Evolutionary conservation across 2,329 filamentous ascomycete genomes (phyloP), one percentile per base, ranked within the genome.

Genomic region (Ophiocordyceps australis): DNA sequence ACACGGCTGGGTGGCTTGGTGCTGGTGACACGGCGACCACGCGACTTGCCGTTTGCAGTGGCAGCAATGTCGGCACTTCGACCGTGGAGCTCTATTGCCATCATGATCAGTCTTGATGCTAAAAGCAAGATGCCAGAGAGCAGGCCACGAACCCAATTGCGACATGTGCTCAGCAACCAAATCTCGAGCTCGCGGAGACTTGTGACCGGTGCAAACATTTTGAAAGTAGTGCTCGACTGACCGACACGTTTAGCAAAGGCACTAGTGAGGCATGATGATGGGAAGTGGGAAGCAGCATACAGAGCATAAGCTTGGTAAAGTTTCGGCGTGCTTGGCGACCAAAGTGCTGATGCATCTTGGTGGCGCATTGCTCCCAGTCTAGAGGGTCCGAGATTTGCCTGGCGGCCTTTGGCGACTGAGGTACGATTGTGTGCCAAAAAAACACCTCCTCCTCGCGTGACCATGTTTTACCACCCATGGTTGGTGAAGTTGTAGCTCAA

Each of bases 391-490:
- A 23, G 8, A 8, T 27, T 17, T 5, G 33, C 30, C 17, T 37
- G 5, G 41, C 38, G 17, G 42, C 39, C 27, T 49, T 52, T 3
- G 43, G 38, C 0, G 55, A 59, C 6, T 40, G 36, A 1, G 51
- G 45, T 2, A 60, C 37, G 15, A 52, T 38, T 3, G 35, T 33
- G 7, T 41, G 40, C 63, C 62, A 68, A 36, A 65, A 66, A 32
- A 54, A 41, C 2, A 36, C 28, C 39, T 68, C 63, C 32, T 68
- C 63, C 1, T 50, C 40, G 0, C 30, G 30, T 1, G 56, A 53
- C 63, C 63, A 68, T 5, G 54, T 42, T 32, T 55, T 63, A 14
- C 60, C 62, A 5, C 55, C 59, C 61, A 67, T 64, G 14, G n/a
- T n/a, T 15, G 50, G 24, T 13, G 17, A 10, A 8, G 12, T 4